A percentile compares a stretch with the other conserved stretches of the same genome.
phyloP scores from a whole-genome alignment of 345 rosid genomes.

The Jatropha curcas region DNA sequence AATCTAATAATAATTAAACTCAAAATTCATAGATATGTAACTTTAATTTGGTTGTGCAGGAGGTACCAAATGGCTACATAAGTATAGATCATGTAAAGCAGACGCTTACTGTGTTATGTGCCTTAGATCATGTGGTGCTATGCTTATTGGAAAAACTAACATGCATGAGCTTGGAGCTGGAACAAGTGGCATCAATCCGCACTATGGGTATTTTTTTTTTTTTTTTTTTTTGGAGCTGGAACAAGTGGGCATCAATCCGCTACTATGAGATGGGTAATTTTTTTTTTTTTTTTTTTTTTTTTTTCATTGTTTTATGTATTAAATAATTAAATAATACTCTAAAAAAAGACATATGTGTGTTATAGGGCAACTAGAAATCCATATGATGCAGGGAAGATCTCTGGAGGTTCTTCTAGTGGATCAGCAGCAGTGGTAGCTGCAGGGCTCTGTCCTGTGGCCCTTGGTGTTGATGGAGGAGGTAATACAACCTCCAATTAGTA shows the following conservation, averaged over 20 bases:
- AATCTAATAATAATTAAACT: no score
- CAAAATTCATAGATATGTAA: no score
- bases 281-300: no score
- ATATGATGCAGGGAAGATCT: conserved; percentile 41
- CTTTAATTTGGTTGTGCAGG: conserved; percentile 31
- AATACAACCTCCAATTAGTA: no score
- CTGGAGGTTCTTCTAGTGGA: conserved; percentile 79
- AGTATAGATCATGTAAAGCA: conserved; percentile 44
- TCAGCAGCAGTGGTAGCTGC: conserved; percentile 78
- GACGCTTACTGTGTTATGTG: conserved; percentile 63
- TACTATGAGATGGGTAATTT: no score
- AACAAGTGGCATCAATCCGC: conserved; percentile 79
- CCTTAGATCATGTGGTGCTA: conserved; percentile 64
- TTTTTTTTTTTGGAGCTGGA: no score
- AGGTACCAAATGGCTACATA: conserved; percentile 77
- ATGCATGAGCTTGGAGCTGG: conserved; percentile 91
- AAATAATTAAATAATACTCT: no score
- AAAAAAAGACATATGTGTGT: no score
- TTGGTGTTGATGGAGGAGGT: conserved; percentile 91
- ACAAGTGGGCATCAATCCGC: no score
- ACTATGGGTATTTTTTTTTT: conserved; percentile 46
- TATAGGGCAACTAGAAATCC: conserved; percentile 65
- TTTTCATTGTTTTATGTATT: no score
- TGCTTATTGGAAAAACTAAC: conserved; percentile 69
- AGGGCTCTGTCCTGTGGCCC: conserved; percentile 73